Evolutionary conservation across 352 stramenopile genomes (phyloP).

Genomic region (Phytophthora pluvialis): DNA sequence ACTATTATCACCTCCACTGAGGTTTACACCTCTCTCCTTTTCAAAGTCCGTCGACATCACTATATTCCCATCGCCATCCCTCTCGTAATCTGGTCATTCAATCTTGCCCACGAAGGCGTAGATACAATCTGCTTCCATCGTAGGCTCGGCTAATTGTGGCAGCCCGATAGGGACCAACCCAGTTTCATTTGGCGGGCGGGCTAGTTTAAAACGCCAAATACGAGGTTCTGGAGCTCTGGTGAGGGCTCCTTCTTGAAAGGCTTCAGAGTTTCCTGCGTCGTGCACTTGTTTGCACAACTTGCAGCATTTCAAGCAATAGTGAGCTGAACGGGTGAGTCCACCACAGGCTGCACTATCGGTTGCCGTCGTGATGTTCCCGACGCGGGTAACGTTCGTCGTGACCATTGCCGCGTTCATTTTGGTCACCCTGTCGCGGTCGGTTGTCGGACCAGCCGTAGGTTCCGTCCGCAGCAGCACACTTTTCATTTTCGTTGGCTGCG

Average conservation of each 20-base stretch:
- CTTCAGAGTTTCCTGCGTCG: constrained; percentile 4
- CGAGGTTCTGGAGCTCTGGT: background rate
- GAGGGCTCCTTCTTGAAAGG: background rate
- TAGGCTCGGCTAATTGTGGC: background rate
- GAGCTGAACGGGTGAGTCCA: background rate
- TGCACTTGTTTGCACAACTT: background rate
- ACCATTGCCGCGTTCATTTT: background rate
- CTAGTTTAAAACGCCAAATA: background rate
- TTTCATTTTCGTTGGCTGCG: background rate
- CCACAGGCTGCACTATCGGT: background rate
- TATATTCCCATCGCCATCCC: too few species aligned
- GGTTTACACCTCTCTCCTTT: too few species aligned
- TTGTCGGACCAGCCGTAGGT: background rate
- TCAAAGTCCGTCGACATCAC: too few species aligned
- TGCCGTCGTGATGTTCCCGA: constrained; percentile 1
- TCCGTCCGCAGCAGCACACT: background rate
- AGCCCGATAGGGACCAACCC: too few species aligned
- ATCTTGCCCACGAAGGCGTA: too few species aligned
- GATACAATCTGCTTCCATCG: too few species aligned
- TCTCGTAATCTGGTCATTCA: too few species aligned
- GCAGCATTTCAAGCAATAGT: background rate
- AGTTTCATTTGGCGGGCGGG: background rate
- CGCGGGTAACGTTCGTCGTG: background rate
- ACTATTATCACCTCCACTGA: too few species aligned
- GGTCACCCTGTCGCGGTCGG: background rate